Base-by-base conservation (phyloP, 1,284 basidiomycete species). In the Moesziomyces sp. region DNA sequence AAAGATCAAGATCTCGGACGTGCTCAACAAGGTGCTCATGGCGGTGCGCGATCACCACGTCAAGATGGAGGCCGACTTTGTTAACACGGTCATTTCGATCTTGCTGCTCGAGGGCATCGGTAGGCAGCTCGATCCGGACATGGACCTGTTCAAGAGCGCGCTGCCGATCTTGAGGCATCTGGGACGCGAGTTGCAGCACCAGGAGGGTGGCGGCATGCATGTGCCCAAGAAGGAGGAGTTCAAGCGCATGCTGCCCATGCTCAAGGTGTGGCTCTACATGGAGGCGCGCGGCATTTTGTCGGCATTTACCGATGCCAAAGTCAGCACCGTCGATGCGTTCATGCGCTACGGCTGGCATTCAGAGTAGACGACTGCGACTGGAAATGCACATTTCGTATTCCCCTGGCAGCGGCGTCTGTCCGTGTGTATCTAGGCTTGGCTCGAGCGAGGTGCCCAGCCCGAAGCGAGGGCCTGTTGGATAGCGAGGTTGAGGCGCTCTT, bases 11-110 rank as follows among this genome's bases (percentile, higher is more conserved):
- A 97, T 99, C 62, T 92, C 92, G 28, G 95, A 99, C 83, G 90
- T 99, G 72, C 87, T 98, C 44, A 91, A 89, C 7, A 91, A 96
- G 74, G 95, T 97, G 9, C 86, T 99, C 46, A 89, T 87, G 76
- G 90, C 91, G n/a, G 94, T 99, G 1, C 86, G 94, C 52, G 88
- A 90, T 73, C 95, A 98, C 84, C 97, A 97, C 83, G 97, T 99
- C 76, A 97, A 95, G 88, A 92, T 99, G 90, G 96, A 99, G 86
- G 93, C 91, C 14, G 97, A 99, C 84, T 99, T 99, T 83, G 91
- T 99, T 79, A 98, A 99, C 84, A 99, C 97, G 0, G 94, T 99
- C 52, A 92, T 99, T 67, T 93, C 92, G 10, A 94, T 98, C 60
- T 85, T 99, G 61, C 84, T 99, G 54, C 86, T 99, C 47, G 97